Conservation (phyloP, 2,329 filamentous ascomycete genomes). For the Trichoderma koningiopsis region DNA sequence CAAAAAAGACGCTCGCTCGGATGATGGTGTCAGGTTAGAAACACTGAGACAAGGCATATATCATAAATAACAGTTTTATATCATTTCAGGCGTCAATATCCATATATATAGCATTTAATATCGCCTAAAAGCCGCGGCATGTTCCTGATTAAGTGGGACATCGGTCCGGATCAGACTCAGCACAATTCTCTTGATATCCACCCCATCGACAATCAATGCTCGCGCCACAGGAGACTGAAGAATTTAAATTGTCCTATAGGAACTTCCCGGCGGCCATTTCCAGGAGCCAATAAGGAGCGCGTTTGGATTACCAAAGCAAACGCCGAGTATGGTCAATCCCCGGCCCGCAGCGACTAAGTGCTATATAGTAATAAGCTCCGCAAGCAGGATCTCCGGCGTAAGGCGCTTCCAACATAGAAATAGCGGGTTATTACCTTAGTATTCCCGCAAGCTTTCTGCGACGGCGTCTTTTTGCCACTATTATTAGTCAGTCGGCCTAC, state of each 20-base stretch:
- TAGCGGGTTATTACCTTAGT: not conserved
- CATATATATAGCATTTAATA: not conserved
- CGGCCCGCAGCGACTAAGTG: not conserved
- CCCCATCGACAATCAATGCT: not conserved
- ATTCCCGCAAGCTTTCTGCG: not conserved
- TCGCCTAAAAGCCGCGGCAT: not conserved
- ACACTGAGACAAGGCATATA: too few relatives aligned
- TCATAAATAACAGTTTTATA: not conserved
- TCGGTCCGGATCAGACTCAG: not conserved
- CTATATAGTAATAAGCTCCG: slow-evolving; percentile 5
- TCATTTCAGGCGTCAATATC: not conserved
- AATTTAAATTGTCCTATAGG: not conserved
- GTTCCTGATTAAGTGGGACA: not conserved
- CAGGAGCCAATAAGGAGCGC: not conserved
- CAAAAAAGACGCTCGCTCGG: not conserved
- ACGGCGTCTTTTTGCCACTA: not conserved
- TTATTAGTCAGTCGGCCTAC: not conserved
- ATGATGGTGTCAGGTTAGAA: not conserved
- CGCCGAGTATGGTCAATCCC: not conserved
- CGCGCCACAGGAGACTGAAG: not conserved
- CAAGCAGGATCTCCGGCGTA: slow-evolving; percentile 2
- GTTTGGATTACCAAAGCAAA: not conserved
- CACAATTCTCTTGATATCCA: not conserved
- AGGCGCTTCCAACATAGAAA: not conserved
- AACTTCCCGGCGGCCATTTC: not conserved